A percentile compares a stretch with the other conserved stretches of the same genome.
These are phyloP conservation scores for Aspergillus kassunensis DNA, from an alignment of 495 filamentous ascomycete genomes.

Conservation along the genomic window DNA sequence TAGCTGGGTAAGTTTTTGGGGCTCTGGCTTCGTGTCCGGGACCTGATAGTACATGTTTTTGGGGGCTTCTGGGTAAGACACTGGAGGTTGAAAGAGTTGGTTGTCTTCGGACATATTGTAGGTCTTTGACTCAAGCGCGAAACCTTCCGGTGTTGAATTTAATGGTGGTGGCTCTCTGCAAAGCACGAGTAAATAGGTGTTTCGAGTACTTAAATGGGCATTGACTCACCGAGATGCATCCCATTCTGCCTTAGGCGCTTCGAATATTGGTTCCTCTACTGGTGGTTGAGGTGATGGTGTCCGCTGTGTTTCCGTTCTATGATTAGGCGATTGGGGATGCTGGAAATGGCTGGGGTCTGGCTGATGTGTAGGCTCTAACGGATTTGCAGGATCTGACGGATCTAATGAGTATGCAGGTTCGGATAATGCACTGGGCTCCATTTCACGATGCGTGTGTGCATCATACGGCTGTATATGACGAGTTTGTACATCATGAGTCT, in stretches of 20 bases:
- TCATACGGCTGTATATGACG: no score
- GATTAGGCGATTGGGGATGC: conserved; percentile 29
- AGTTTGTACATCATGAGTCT: no score
- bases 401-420: no score
- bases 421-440: no score
- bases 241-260: conserved; percentile 59
- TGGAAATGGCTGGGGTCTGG: conserved; percentile 9
- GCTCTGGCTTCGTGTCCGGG: conserved; percentile 55
- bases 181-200: conserved; percentile 19
- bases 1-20: conserved; percentile 57
- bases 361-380: conserved; percentile 2
- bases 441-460: no score
- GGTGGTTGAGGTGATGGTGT: conserved; percentile 33
- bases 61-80: conserved; percentile 74
- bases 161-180: conserved; percentile 67
- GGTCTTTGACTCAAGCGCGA: conserved; percentile 64
- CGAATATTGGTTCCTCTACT: conserved; percentile 29
- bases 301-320: conserved; percentile 29
- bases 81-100: conserved; percentile 67
- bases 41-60: conserved; percentile 81
- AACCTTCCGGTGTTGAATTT: conserved; percentile 72
- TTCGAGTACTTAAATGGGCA: neutral
- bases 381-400: neutral
- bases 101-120: conserved; percentile 75
- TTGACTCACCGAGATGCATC: conserved; percentile 58